Evolutionary conservation across 257 asterid genomes (phyloP).

Genomic region (Nicotiana obtusifolia): DNA sequence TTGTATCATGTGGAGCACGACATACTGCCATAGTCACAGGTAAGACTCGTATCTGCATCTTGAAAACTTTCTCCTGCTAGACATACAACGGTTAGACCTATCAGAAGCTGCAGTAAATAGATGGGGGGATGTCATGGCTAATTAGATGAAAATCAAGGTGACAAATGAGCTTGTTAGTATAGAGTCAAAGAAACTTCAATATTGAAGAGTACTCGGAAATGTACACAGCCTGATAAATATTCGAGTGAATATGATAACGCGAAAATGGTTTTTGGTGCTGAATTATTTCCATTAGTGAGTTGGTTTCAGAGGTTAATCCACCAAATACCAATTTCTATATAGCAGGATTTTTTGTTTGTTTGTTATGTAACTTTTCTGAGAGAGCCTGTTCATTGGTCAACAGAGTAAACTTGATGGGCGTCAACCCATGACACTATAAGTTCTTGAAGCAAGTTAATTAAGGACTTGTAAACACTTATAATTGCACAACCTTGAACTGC

Average conservation of each 20-base stretch:
- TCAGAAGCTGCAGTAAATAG: neutral
- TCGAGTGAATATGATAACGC: neutral
- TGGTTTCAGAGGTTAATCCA: neutral
- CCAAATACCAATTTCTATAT: neutral
- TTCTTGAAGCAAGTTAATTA: neutral
- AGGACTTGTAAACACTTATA: neutral
- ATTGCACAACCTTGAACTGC: neutral
- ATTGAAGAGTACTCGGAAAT: neutral
- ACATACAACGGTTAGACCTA: neutral
- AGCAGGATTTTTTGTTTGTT: neutral
- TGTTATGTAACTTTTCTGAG: neutral
- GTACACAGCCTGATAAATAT: neutral
- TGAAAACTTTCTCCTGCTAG: neutral
- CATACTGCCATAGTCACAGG: constrained; percentile 85
- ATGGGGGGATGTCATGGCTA: neutral
- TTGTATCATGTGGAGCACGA: constrained; percentile 96
- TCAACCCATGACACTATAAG: neutral
- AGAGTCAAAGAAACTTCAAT: neutral
- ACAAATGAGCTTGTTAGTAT: neutral
- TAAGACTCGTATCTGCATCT: constrained; percentile 16
- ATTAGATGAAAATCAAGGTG: neutral
- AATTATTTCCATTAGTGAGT: neutral
- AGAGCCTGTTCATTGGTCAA: neutral
- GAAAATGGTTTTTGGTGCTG: neutral
- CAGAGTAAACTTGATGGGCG: neutral